Evolutionary conservation across 116 monocot genomes (phyloP), one percentile per base, ranked within the genome.

Genomic region (Papilionanthe hybrid): DNA sequence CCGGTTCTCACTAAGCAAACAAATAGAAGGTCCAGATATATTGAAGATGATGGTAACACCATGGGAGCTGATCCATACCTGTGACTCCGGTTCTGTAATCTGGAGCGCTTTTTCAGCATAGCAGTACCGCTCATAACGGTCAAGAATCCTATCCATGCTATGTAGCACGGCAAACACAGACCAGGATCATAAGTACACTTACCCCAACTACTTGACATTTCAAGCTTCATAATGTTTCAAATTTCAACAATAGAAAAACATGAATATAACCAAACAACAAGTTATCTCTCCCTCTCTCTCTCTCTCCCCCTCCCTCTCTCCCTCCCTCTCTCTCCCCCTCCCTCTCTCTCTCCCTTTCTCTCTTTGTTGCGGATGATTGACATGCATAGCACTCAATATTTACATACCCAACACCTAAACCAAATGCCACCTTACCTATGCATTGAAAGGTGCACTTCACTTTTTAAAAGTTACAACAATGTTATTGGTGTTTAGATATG

Each of bases 121-220:
- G 56, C 81, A 84, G 78, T 82, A 82, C 37, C 87, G 81, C 66
- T 87, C 84, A 50, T 84, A 84, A 25, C 79, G 78, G 63, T 87
- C 87, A 37, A 87, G 81, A 79, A 87, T 87, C 71, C 69, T 84
- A 22, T 87, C 87, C 87, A 87, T 87, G 67, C 87, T 87, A 84
- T 75, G 44, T 13, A 72, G 58, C 28, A 69, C 13, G 60, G 20
- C 25, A 75, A 19, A 45, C 17, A 44, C 22, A 44, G 45, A 23
- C 23, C 63, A 63, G 63, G 23, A 63, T 63, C 63, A 63, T 13
- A 5, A 63, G 63, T 25, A 63, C 23, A 22, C 63, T 63, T 63
- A 63, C 17, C 56, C 56, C 27, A 67, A 66, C 10, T 5, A 25
- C 8, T 67, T 23, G 2, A 67, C 5, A 67, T 28, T 9, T 9